A percentile compares a stretch with the other conserved stretches of the same genome.
These are phyloP conservation scores for Plasmodium falciparum DNA, from an alignment of 169 alveolate genomes.

Conservation along the genomic window DNA sequence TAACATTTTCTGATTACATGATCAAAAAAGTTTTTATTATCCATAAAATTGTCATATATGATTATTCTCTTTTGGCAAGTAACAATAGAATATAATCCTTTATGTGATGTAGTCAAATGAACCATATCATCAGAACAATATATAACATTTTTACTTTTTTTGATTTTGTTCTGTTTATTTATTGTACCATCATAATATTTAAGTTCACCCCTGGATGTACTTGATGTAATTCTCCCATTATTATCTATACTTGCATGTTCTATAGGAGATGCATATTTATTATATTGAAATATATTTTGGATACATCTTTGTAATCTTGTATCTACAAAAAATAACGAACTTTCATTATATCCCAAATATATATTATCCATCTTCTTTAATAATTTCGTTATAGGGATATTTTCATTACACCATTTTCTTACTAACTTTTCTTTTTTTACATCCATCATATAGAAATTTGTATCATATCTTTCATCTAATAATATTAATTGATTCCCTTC, in stretches of 20 bases:
- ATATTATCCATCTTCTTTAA: constrained; percentile 49
- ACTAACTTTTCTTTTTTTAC: constrained; percentile 32
- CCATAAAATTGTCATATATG: constrained; percentile 33
- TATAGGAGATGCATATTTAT: constrained; percentile 30
- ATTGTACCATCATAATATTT: constrained; percentile 71
- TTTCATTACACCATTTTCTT: constrained; percentile 33
- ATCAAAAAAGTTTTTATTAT: constrained; percentile 33
- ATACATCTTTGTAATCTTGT: constrained; percentile 47
- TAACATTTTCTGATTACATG: constrained; percentile 29
- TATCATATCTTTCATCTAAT: constrained; percentile 44
- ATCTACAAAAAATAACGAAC: constrained; percentile 37
- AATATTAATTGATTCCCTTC: constrained; percentile 40
- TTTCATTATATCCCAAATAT: constrained; percentile 52
- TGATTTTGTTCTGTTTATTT: constrained; percentile 42
- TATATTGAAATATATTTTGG: constrained; percentile 36
- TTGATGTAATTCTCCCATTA: constrained; percentile 35
- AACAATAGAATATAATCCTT: constrained; percentile 47
- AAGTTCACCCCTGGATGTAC: constrained; percentile 33
- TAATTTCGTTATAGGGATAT: constrained; percentile 31
- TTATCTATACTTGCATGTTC: constrained; percentile 70
- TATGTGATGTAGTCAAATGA: constrained; percentile 28
- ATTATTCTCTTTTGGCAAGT: constrained; percentile 51
- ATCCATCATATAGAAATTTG: constrained; percentile 56
- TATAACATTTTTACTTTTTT: constrained; percentile 38
- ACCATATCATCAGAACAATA: constrained; percentile 55